Conservation (phyloP, 208 protist genomes). For the Crithidia sp. region DNA sequence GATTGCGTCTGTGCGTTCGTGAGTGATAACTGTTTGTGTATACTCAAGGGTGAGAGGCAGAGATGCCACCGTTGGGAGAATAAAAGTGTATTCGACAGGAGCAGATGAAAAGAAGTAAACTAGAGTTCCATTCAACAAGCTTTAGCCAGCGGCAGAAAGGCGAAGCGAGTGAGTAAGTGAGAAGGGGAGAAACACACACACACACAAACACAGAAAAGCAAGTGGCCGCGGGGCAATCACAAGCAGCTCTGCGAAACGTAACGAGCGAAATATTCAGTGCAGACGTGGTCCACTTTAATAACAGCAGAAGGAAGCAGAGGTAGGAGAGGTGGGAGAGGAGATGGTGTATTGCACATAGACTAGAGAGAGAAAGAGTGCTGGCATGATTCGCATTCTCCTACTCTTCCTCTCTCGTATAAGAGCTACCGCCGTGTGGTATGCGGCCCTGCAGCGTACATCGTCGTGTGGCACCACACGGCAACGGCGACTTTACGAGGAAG, state of each 20-base stretch:
- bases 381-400: too few species aligned
- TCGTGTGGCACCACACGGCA: too few species aligned
- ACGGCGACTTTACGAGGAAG: too few species aligned
- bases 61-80: too few species aligned
- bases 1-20: neutral
- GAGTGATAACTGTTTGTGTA: neutral
- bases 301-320: slow-evolving; percentile 9
- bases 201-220: slow-evolving; percentile 10
- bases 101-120: neutral
- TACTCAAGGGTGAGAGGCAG: neutral
- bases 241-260: neutral
- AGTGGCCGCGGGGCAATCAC: neutral
- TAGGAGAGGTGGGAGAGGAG: neutral
- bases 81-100: neutral
- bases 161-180: too few species aligned
- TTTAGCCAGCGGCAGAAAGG: too few species aligned
- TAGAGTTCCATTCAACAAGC: neutral
- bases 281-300: neutral
- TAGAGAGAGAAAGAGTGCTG: too few species aligned
- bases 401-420: too few species aligned
- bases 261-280: too few species aligned
- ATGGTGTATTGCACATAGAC: too few species aligned
- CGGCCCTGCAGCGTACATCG: too few species aligned
- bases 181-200: neutral
- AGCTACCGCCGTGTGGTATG: too few species aligned